A percentile compares a stretch with the other conserved stretches of the same genome.
These are phyloP conservation scores for Puccinia sorghi DNA, from an alignment of 1,284 basidiomycete species.

Conservation along the genomic window DNA sequence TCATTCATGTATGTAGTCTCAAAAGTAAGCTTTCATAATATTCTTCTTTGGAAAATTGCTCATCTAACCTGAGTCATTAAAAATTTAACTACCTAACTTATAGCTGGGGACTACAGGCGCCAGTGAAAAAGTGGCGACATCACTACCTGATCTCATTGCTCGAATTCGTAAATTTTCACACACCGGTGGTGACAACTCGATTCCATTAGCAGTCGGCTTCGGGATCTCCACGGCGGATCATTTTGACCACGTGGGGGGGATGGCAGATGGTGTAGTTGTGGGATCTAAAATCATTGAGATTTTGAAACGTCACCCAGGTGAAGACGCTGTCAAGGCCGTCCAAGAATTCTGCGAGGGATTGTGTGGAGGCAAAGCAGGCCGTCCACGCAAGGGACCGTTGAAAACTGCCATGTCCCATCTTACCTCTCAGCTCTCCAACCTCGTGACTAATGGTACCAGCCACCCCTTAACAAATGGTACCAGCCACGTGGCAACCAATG, in stretches of 20 bases:
- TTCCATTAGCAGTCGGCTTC: conserved; percentile 93
- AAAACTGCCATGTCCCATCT: background rate
- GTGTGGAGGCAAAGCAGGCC: background rate
- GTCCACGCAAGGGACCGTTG: background rate
- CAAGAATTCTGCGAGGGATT: conserved; percentile 35
- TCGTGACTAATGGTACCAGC: conserved; percentile 6
- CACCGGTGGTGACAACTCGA: conserved; percentile 54
- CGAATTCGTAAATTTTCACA: conserved; percentile 18
- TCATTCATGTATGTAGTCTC: conserved; percentile 97
- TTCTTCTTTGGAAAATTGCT: background rate
- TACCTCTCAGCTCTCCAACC: background rate
- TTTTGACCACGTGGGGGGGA: conserved; percentile 76
- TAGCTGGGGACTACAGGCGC: conserved; percentile 46
- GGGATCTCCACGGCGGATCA: conserved; percentile 88
- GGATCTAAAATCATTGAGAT: conserved; percentile 81
- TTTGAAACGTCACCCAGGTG: conserved; percentile 65
- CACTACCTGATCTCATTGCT: conserved; percentile 33
- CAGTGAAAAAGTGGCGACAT: conserved; percentile 11
- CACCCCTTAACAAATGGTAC: too few relatives aligned
- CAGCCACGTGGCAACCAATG: background rate
- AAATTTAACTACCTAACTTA: background rate
- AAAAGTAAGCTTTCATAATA: conserved; percentile 60
- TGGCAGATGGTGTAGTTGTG: conserved; percentile 89
- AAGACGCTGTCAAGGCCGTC: conserved; percentile 51
- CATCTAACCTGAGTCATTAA: background rate